Evolutionary conservation across 208 protist species (phyloP), one percentile per base, ranked within the genome.

Genomic region (Novymonas esmeraldas): DNA sequence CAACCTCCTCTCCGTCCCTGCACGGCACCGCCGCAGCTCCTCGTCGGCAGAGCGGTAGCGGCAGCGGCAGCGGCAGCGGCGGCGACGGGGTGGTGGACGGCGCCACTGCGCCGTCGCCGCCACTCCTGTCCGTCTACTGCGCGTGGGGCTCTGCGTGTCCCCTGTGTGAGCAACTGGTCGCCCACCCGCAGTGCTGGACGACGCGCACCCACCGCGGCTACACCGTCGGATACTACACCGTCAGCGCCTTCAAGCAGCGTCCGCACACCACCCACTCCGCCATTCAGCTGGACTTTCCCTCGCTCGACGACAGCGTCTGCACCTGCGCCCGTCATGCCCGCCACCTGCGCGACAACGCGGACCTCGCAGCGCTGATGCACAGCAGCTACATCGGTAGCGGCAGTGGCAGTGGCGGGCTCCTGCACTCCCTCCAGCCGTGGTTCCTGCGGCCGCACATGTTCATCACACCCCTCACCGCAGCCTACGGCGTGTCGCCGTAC

Each of bases 81-180:
- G 24, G 18, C 1, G 49, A 9, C 16, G 28, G 36, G 2, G 26
- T 13, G 5, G 49, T 10, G 3, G 49, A 5, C n/a, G 33, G 54
- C 7, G 22, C 50, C 6, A 20, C 44, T 49, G 48, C 24, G 48
- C 33, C 57, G 31, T n/a, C 36, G 48, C 64, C 52, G 24, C 51
- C 50, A 22, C 48, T 56, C 26, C 56, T 78, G 3, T 69, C 77
- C 7, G 85, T 89, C 34, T 81, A 87, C 60, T 94, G 89, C 61
- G 82, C 78, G 0, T 94, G 89, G 89, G 89, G 89, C 16, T 76
- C 81, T 14, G 89, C 89, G 7, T 94, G 89, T 36, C 79, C 85
- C 14, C 67, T 87, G 34, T 94, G 89, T 31, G 85, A 92, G 58
- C 75, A 81, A 38, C 79, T 94, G 33, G 79, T 82, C 22, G 56